These are phyloP conservation scores for Thinopyrum obtusiflorum DNA, from an alignment of 202 grass and related monocot species.

Conservation along the genomic window DNA sequence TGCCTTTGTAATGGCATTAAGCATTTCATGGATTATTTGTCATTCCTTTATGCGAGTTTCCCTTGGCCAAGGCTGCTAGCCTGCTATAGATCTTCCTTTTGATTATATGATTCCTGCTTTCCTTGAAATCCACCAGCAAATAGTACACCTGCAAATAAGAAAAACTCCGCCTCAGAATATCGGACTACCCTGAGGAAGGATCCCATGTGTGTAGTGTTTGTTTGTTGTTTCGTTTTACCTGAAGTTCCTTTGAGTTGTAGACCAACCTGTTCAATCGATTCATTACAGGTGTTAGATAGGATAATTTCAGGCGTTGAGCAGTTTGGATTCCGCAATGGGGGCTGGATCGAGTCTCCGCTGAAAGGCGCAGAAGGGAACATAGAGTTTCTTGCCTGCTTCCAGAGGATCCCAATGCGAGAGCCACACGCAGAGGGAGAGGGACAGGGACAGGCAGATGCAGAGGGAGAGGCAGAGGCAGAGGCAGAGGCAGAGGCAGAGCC, in stretches of 20 bases:
- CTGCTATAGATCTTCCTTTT: neutral
- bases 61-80: neutral
- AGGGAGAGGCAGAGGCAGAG: neutral
- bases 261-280: neutral
- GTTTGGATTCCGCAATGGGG: conserved; percentile 75
- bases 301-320: conserved; percentile 83
- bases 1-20: neutral
- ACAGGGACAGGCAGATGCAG: neutral
- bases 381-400: conserved; percentile 88
- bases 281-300: conserved; percentile 69
- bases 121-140: neutral
- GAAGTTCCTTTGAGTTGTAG: neutral
- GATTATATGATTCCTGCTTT: neutral
- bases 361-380: conserved; percentile 90
- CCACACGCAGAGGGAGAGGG: neutral
- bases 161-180: neutral
- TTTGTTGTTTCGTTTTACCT: neutral
- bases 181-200: neutral
- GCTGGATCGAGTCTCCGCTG: conserved; percentile 89
- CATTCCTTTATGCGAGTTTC: neutral
- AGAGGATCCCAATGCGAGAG: conserved; percentile 32
- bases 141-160: neutral
- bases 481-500: neutral
- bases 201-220: neutral
- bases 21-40: neutral